phyloP scores from a whole-genome alignment of 169 alveolate species.

The Theileria orientalis region DNA sequence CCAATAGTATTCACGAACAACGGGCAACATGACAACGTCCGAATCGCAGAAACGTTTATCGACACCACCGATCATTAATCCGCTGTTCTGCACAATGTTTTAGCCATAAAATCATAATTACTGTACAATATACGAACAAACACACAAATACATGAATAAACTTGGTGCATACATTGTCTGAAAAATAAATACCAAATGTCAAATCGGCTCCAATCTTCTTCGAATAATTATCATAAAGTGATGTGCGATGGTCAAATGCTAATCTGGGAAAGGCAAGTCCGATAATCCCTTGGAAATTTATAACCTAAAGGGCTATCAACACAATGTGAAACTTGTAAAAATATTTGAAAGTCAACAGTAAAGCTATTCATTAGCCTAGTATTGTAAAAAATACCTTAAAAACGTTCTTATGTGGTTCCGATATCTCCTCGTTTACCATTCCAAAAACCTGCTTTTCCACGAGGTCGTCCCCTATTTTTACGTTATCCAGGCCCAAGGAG shows the following conservation, averaged over 20 bases:
- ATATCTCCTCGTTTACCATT: conserved; percentile 27
- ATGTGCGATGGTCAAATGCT: conserved; percentile 70
- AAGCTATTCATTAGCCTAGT: background rate
- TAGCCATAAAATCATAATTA: conserved; percentile 19
- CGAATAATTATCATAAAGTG: conserved; percentile 70
- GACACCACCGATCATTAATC: conserved; percentile 84
- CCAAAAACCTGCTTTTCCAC: conserved; percentile 53
- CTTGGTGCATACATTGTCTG: conserved; percentile 21
- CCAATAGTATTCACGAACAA: conserved; percentile 85
- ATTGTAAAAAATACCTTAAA: conserved; percentile 42
- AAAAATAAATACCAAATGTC: conserved; percentile 73
- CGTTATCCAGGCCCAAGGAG: conserved; percentile 35
- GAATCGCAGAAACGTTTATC: conserved; percentile 75
- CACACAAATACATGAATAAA: background rate
- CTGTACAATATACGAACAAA: conserved; percentile 11
- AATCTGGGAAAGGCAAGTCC: conserved; percentile 86
- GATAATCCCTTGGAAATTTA: conserved; percentile 83
- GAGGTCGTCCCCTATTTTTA: conserved; percentile 40
- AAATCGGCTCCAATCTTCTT: conserved; percentile 49
- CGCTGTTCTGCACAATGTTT: conserved; percentile 69
- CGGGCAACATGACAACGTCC: conserved; percentile 82
- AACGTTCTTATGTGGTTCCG: conserved; percentile 50
- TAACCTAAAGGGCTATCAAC: conserved; percentile 30
- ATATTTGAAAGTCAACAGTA: background rate
- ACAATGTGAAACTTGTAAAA: conserved; percentile 17